Evolutionary conservation across 2,329 filamentous ascomycete genomes (phyloP).

Genomic region (Exutisphaerella laricina): DNA sequence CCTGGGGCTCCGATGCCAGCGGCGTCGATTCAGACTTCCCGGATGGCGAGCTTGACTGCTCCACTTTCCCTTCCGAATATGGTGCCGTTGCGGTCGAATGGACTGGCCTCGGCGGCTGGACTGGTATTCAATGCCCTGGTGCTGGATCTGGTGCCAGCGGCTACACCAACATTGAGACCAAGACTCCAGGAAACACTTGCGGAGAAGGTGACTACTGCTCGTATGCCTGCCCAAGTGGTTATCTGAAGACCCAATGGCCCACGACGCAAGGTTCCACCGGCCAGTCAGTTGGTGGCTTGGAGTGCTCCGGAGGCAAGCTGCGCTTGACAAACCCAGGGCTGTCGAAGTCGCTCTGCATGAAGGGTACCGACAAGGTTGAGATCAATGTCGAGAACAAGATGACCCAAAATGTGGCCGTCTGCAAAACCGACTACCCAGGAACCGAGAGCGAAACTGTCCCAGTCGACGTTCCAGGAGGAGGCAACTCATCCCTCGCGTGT

Average conservation of each 20-base stretch:
- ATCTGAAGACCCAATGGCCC: constrained; percentile 91
- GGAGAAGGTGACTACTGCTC: constrained; percentile 69
- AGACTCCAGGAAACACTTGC: constrained; percentile 62
- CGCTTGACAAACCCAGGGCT: constrained; percentile 65
- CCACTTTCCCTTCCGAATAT: constrained; percentile 70
- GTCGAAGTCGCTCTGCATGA: constrained; percentile 66
- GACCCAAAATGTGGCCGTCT: constrained; percentile 61
- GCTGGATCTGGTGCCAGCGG: constrained; percentile 30
- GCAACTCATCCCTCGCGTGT: constrained; percentile 62
- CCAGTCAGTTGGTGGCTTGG: constrained; percentile 82
- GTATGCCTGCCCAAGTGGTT: constrained; percentile 85
- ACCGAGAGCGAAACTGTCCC: constrained; percentile 84
- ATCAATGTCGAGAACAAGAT: constrained; percentile 74
- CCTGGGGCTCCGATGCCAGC: constrained; percentile 30
- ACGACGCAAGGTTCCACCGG: constrained; percentile 66
- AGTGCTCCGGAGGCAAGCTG: constrained; percentile 73
- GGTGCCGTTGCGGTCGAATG: constrained; percentile 68
- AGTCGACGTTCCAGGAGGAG: constrained; percentile 56
- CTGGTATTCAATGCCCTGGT: constrained; percentile 59
- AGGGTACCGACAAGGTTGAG: constrained; percentile 57
- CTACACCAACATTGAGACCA: constrained; percentile 55
- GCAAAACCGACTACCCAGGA: constrained; percentile 95
- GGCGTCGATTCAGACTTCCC: constrained; percentile 68
- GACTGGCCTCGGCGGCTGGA: constrained; percentile 68
- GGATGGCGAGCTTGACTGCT: constrained; percentile 65